A percentile compares a stretch with the other conserved stretches of the same genome.
Conservation (phyloP, 2,329 filamentous ascomycete genomes). For the Ophidiomyces ophidiicola region DNA sequence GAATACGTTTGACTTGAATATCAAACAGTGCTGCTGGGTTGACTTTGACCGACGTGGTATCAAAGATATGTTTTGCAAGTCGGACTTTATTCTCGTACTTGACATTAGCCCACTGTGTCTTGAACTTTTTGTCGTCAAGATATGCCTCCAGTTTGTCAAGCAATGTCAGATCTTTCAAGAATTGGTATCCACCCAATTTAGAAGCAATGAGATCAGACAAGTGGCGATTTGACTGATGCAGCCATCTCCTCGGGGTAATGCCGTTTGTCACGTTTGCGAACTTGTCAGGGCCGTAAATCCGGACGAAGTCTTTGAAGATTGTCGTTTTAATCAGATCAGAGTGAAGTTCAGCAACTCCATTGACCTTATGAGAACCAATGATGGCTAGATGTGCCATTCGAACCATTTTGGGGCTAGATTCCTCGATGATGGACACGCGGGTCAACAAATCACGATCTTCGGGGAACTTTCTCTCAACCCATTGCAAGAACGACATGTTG, state of each 20-base stretch:
- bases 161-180: constrained; percentile 78
- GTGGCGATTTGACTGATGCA: constrained; percentile 91
- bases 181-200: constrained; percentile 71
- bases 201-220: constrained; percentile 84
- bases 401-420: constrained; percentile 93
- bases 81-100: constrained; percentile 93
- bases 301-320: constrained; percentile 98
- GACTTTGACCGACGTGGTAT: constrained; percentile 64
- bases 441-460: constrained; percentile 73
- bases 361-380: constrained; percentile 97
- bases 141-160: constrained; percentile 77
- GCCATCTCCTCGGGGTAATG: constrained; percentile 88
- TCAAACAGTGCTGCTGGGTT: constrained; percentile 86
- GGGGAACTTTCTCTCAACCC: constrained; percentile 80
- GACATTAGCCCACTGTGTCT: constrained; percentile 90
- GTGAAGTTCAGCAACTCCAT: constrained; percentile 93
- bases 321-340: constrained; percentile 97
- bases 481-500: constrained; percentile 85
- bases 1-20: constrained; percentile 96
- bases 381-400: constrained; percentile 93
- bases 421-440: constrained; percentile 93
- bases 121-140: constrained; percentile 77
- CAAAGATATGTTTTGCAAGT: constrained; percentile 82
- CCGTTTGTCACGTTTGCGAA: constrained; percentile 99
- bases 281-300: constrained; percentile 89